phyloP scores from a whole-genome alignment of 768 basidiomycete genomes.

The Russula vinacea region DNA sequence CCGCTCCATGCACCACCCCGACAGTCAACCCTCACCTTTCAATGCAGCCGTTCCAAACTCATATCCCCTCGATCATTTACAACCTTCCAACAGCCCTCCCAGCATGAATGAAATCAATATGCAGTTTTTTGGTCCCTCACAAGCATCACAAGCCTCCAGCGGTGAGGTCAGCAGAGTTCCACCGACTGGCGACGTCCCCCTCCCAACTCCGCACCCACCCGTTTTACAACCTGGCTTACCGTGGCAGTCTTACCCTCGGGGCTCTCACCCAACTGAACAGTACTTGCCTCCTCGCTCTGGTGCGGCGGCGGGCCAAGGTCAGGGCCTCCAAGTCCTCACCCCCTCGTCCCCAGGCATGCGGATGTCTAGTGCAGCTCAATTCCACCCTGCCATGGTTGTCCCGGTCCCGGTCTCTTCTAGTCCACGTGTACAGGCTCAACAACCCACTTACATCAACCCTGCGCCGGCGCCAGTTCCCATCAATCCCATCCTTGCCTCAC shows the following conservation, averaged over 20 bases:
- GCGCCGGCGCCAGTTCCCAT: conserved; percentile 49
- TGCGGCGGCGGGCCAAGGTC: not conserved
- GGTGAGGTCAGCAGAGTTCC: conserved; percentile 7
- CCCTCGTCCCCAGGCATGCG: conserved; percentile 17
- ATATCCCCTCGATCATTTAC: conserved; percentile 17
- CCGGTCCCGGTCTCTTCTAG: conserved; percentile 63
- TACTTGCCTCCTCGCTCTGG: conserved; percentile 11
- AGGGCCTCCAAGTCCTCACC: conserved; percentile 1
- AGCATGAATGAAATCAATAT: conserved; percentile 19
- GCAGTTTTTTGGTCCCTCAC: conserved; percentile 20
- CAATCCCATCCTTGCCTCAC: conserved; percentile 57
- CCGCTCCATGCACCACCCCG: conserved; percentile 1
- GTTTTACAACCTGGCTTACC: conserved; percentile 9
- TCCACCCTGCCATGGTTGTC: conserved; percentile 33
- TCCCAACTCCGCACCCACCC: conserved; percentile 5
- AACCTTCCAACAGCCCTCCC: conserved; percentile 7
- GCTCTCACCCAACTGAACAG: conserved; percentile 9
- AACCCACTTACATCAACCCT: conserved; percentile 73
- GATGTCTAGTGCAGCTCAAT: conserved; percentile 13
- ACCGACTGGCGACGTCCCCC: conserved; percentile 7
- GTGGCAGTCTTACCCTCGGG: conserved; percentile 8
- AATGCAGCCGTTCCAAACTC: not conserved
- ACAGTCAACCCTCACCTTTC: conserved; percentile 2
- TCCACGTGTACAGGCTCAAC: conserved; percentile 65
- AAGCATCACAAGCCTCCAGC: conserved; percentile 28